Evolutionary conservation across 1,284 basidiomycete genomes (phyloP).

Genomic region (Irpex sp.): DNA sequence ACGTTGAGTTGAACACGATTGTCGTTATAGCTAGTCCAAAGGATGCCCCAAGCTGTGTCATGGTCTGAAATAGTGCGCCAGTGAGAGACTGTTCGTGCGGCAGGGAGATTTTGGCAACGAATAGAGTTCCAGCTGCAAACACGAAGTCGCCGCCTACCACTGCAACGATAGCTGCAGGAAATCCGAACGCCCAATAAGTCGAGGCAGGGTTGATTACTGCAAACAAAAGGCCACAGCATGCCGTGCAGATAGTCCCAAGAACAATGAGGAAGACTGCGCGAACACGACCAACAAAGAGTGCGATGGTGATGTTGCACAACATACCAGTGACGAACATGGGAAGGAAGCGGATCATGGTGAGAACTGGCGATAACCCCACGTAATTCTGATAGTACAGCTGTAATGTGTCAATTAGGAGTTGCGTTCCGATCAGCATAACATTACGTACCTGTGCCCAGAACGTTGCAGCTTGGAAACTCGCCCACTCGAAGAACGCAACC

Average conservation of each 20-base stretch:
- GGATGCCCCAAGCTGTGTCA: conserved; percentile 68
- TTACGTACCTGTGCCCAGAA: conserved; percentile 52
- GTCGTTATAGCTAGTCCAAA: conserved; percentile 75
- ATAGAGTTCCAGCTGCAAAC: conserved; percentile 71
- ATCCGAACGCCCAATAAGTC: conserved; percentile 78
- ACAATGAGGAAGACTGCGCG: conserved; percentile 50
- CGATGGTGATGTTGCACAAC: conserved; percentile 69
- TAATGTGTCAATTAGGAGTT: not conserved
- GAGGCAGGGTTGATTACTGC: conserved; percentile 60
- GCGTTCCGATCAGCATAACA: not conserved
- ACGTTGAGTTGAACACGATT: conserved; percentile 63
- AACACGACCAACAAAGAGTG: conserved; percentile 54
- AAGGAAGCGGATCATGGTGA: conserved; percentile 73
- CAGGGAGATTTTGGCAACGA: conserved; percentile 66
- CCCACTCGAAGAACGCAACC: conserved; percentile 71
- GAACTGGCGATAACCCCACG: conserved; percentile 47
- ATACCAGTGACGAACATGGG: conserved; percentile 75
- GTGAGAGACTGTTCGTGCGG: conserved; percentile 78
- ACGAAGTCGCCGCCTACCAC: conserved; percentile 83
- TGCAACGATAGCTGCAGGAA: conserved; percentile 70
- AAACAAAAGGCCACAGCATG: conserved; percentile 48
- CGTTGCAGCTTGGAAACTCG: conserved; percentile 52
- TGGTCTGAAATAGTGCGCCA: conserved; percentile 74
- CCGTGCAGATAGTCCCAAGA: not conserved
- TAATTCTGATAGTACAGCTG: conserved; percentile 72